Base-by-base conservation (phyloP, 1,284 basidiomycete species). In the Ceratobasidium sp. region DNA sequence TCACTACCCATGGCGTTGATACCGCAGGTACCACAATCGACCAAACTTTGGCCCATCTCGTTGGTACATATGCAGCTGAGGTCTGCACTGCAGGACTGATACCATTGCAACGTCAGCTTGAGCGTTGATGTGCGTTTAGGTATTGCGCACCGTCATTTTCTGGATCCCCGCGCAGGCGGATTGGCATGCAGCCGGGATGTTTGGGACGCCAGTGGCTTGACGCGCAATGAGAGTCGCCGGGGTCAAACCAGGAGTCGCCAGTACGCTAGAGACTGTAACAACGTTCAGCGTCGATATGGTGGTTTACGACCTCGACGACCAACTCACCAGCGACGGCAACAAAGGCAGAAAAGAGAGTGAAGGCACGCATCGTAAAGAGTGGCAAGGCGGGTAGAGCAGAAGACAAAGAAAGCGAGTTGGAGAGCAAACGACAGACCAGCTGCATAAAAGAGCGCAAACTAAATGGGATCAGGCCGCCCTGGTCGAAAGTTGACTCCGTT, bases 321-420 rank as follows among this genome's bases (percentile, higher is more conserved):
- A 14, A 56, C 65, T 68, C 51, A 68, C 65, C 65, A 56, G 65
- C 65, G n/a, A 56, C 65, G 29, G 65, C 65, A 24, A 68, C 6
- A 27, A 68, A 41, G 41, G 65, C 39, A 41, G 65, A 53, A 68
- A 68, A 14, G 51, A 68, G 2, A 68, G 65, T 56, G 27, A 54
- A 68, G 31, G 65, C 65, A 48, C 65, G 65, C 65, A 68, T 68
- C 34, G 65, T 68, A 49, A 68, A 63, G 65, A 68, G 41, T 65
- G 65, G n/a, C 29, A 27, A 51, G 19, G 65, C 49, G 34, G n/a
- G 34, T 24, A 16, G 29, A 22, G 39, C 5, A 34, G 48, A n/a
- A 29, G 49, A 53, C 41, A 31, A 29, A 43, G 39, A 51, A 41
- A 29, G 16, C 37, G 14, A 53, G 34, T 31, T 29, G 63, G 27